Percentiles rank a stretch among this genome's conserved stretches.
phyloP scores from a whole-genome alignment of 1,139 yeast species.

The Taphrina communis region DNA sequence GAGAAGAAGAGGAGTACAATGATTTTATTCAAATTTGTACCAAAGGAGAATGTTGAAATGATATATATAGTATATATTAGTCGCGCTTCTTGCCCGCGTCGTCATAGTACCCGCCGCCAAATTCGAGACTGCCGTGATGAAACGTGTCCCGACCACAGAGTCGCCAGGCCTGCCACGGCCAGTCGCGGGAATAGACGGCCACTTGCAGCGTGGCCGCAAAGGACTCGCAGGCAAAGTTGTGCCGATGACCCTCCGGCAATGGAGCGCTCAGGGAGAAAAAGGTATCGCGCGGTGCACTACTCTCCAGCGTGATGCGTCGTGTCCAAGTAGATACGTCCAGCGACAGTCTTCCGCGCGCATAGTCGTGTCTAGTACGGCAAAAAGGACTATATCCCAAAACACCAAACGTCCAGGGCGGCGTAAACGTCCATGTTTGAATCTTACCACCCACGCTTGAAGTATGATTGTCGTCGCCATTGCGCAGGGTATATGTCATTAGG shows the following conservation, averaged over 20 bases:
- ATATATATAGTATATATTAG: not conserved
- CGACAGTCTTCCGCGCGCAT: not conserved
- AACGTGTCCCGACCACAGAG: constrained; percentile 6
- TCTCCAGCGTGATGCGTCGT: constrained; percentile 10
- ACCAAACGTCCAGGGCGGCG: constrained; percentile 33
- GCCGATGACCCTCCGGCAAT: constrained; percentile 35
- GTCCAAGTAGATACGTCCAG: constrained; percentile 17
- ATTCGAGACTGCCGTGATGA: constrained; percentile 30
- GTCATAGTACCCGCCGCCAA: constrained; percentile 33
- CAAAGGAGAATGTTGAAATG: not conserved
- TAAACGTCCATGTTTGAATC: constrained; percentile 4
- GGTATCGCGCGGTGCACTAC: constrained; percentile 19
- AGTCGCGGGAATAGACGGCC: constrained; percentile 17
- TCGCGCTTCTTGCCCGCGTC: constrained; percentile 23
- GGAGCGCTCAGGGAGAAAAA: constrained; percentile 32
- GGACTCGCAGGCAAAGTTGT: constrained; percentile 25
- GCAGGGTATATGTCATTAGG: constrained; percentile 27
- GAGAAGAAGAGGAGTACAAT: not conserved
- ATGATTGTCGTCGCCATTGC: not conserved
- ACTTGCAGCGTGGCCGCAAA: constrained; percentile 32
- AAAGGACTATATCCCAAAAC: constrained; percentile 26
- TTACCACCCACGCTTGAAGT: too few species aligned
- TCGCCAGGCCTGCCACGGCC: constrained; percentile 37
- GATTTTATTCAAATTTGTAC: too few species aligned
- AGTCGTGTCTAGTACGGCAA: constrained; percentile 1